A percentile compares a stretch with the other conserved stretches of the same genome.
phyloP scores from a whole-genome alignment of 176 grass and related monocot genomes.

The Eragrostis curvula region DNA sequence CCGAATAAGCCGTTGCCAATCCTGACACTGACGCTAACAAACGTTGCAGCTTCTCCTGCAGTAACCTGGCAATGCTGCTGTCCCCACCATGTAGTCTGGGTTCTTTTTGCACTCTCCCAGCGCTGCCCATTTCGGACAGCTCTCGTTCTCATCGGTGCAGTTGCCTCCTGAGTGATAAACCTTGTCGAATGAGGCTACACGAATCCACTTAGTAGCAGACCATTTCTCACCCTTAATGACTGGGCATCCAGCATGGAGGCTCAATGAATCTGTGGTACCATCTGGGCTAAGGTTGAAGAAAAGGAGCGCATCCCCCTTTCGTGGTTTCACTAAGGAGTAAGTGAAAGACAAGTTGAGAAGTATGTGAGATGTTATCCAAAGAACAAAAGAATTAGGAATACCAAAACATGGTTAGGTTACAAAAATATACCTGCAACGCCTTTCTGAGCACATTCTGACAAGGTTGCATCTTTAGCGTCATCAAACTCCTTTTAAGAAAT shows the following conservation, averaged over 20 bases:
- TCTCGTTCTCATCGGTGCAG: slow-evolving; percentile 79
- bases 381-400: background rate
- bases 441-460: slow-evolving; percentile 84
- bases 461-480: slow-evolving; percentile 52
- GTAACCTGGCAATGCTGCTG: slow-evolving; percentile 54
- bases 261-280: slow-evolving; percentile 59
- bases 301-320: slow-evolving; percentile 81
- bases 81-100: slow-evolving; percentile 83
- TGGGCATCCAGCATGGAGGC: slow-evolving; percentile 84
- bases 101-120: slow-evolving; percentile 90
- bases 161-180: slow-evolving; percentile 56
- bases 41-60: slow-evolving; percentile 86
- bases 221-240: slow-evolving; percentile 92
- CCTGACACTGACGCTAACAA: slow-evolving; percentile 49
- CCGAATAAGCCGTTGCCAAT: background rate
- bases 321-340: slow-evolving; percentile 70
- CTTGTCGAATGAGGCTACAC: slow-evolving; percentile 81
- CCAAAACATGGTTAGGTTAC: background rate
- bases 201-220: slow-evolving; percentile 95
- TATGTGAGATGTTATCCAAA: background rate
- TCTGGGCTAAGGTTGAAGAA: slow-evolving; percentile 93
- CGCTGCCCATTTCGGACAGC: slow-evolving; percentile 69
- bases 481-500: slow-evolving; percentile 49
- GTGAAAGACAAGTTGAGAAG: slow-evolving; percentile 22
- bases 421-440: slow-evolving; percentile 74